Base-by-base conservation (phyloP, 2,329 filamentous ascomycete genomes). In the Colletotrichum phormii region DNA sequence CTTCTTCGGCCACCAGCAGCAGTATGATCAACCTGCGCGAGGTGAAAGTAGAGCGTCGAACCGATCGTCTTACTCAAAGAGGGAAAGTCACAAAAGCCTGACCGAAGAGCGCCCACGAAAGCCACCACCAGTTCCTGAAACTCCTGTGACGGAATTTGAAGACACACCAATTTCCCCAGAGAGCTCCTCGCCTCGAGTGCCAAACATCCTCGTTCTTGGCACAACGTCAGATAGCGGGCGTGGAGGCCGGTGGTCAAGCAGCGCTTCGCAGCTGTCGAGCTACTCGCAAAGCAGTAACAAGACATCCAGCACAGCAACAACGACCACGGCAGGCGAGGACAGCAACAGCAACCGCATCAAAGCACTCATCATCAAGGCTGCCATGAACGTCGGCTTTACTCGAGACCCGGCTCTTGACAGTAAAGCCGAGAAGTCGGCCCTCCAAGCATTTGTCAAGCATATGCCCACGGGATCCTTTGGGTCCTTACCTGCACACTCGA, bases 91-190 rank as follows among this genome's bases (percentile, higher is more conserved):
- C 54, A 88, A 88, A 77, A 86, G 85, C 62, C 75, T 85, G 11
- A 78, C 81, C 24, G 84, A 89, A 72, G 85, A 91, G 77, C 85
- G 84, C 80, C 80, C 86, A 76, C 84, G 85, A 67, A 88, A 86
- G 66, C 81, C 82, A 22, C 83, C 81, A 3, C 83, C 84, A 2
- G 88, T 92, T 5, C 95, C 95, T 0, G 96, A 98, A 83, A 98
- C 95, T 0, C 95, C 95, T 0, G 96, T 96, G 0, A 98, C 95
- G 5, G 95, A 98, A 76, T 98, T 98, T 77, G 96, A 98, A 81
- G 95, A 98, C 79, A 95, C 93, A 0, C 92, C 94, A 4, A 90
- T 95, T 55, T 97, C 95, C 0, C 93, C 93, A 0, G 94, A 96
- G 68, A 94, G 94, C 75, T 90, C 92, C 57, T 92, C 89, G 8